Percentiles rank a stretch among this genome's conserved stretches.
Conservation (phyloP, 768 basidiomycete species). For the Boletus sensibilis region DNA sequence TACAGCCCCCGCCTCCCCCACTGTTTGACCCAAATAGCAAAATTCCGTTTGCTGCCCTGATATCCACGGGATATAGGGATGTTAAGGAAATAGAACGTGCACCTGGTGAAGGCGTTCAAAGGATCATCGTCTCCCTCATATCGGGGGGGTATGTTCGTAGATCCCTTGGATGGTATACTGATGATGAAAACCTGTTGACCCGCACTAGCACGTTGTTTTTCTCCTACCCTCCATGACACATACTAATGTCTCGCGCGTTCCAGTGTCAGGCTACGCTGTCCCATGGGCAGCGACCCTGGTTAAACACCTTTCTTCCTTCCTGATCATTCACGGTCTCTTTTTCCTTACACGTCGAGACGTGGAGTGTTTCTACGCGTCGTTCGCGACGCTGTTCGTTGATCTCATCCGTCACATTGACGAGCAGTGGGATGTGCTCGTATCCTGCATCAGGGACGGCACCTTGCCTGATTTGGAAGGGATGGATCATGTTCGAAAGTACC, state of each 20-base stretch:
- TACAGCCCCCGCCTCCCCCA: not conserved
- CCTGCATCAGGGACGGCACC: slow-evolving; percentile 11
- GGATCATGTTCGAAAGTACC: slow-evolving; percentile 8
- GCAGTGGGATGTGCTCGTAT: slow-evolving; percentile 17
- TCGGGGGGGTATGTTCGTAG: not conserved
- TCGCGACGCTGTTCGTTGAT: slow-evolving; percentile 11
- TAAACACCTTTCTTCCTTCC: slow-evolving; percentile 13
- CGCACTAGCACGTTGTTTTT: not conserved
- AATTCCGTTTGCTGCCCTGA: not conserved
- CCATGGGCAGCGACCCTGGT: slow-evolving; percentile 22
- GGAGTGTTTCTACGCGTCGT: not conserved
- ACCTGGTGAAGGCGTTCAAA: not conserved
- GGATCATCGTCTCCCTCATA: slow-evolving; percentile 3
- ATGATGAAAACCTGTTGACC: slow-evolving; percentile 11
- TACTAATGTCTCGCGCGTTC: not conserved
- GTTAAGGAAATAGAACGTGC: slow-evolving; percentile 5
- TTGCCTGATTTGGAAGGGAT: slow-evolving; percentile 17
- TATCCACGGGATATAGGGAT: not conserved
- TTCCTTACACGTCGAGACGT: slow-evolving; percentile 11
- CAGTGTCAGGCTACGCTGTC: slow-evolving; percentile 11
- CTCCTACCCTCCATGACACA: not conserved
- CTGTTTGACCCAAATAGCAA: not conserved
- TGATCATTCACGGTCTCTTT: slow-evolving; percentile 25
- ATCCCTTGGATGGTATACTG: slow-evolving; percentile 5
- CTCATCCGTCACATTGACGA: slow-evolving; percentile 17